These are phyloP conservation scores for Penicillium atrosanguineum DNA, from an alignment of 495 filamentous ascomycete genomes.

Conservation along the genomic window DNA sequence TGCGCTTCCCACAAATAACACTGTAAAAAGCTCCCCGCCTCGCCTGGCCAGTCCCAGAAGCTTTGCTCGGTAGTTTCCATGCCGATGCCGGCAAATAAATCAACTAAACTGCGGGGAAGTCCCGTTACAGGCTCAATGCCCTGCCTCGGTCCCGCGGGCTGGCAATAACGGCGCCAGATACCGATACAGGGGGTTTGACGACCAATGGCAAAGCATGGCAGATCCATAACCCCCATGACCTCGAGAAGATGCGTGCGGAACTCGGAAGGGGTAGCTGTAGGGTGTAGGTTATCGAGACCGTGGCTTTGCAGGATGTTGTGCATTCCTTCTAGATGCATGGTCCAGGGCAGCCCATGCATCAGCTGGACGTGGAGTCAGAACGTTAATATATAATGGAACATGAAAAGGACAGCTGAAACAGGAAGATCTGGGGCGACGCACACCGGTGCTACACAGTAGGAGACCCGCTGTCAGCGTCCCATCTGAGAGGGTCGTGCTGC, in stretches of 20 bases:
- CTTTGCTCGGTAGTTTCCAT: slow-evolving; percentile 26
- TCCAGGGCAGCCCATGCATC: slow-evolving; percentile 37
- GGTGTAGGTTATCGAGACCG: slow-evolving; percentile 4
- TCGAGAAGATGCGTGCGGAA: slow-evolving; percentile 34
- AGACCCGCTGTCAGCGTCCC: slow-evolving; percentile 34
- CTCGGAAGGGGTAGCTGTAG: background rate
- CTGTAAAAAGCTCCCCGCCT: slow-evolving; percentile 27
- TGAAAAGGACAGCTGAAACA: background rate
- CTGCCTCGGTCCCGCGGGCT: slow-evolving; percentile 6
- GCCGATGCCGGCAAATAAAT: slow-evolving; percentile 31
- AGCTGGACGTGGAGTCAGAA: slow-evolving; percentile 13
- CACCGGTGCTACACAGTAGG: slow-evolving; percentile 37
- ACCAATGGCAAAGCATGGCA: slow-evolving; percentile 30
- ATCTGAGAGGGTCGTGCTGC: slow-evolving; percentile 26
- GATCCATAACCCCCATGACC: slow-evolving; percentile 40
- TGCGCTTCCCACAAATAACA: slow-evolving; percentile 39
- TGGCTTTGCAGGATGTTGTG: slow-evolving; percentile 31
- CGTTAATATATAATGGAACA: background rate
- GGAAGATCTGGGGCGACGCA: slow-evolving; percentile 15
- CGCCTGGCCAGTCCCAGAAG: slow-evolving; percentile 38
- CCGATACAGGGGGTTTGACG: slow-evolving; percentile 28
- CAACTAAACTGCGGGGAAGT: slow-evolving; percentile 29
- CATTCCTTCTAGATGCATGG: slow-evolving; percentile 40
- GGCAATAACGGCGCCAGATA: slow-evolving; percentile 33
- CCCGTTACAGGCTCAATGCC: slow-evolving; percentile 35